Conservation (phyloP, 1,139 yeast genomes). For the Taphrina pruni region DNA sequence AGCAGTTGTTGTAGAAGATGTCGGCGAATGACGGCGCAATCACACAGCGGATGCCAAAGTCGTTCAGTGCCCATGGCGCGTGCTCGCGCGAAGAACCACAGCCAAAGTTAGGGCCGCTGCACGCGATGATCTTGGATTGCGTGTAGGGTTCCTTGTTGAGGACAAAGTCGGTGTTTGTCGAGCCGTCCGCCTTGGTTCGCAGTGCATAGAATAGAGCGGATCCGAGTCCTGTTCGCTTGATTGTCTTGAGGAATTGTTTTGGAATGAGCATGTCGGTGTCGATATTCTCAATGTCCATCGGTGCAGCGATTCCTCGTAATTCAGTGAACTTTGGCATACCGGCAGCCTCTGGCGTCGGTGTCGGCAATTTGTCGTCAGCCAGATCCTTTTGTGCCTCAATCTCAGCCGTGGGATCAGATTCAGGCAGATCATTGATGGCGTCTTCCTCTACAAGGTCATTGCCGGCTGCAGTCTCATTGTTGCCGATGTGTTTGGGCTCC, state of each 20-base stretch:
- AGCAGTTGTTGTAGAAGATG: constrained; percentile 94
- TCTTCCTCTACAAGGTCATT: constrained; percentile 48
- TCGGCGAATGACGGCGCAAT: constrained; percentile 99
- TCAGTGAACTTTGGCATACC: constrained; percentile 79
- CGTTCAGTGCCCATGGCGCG: constrained; percentile 99
- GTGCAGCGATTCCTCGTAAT: constrained; percentile 87
- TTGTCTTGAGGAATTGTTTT: constrained; percentile 94
- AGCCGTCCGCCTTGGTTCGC: constrained; percentile 71
- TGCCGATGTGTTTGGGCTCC: constrained; percentile 57
- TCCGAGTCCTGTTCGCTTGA: constrained; percentile 91
- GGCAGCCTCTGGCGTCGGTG: constrained; percentile 52
- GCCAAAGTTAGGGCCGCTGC: constrained; percentile 96
- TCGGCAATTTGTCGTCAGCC: constrained; percentile 32
- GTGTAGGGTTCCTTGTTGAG: constrained; percentile 84
- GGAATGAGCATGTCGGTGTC: constrained; percentile 99
- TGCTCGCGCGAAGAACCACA: constrained; percentile 99
- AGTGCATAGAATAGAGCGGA: constrained; percentile 89
- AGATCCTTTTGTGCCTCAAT: constrained; percentile 50
- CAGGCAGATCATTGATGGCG: constrained; percentile 45
- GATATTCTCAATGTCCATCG: constrained; percentile 89
- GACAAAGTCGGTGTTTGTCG: constrained; percentile 76
- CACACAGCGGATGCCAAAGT: constrained; percentile 92
- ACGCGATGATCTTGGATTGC: constrained; percentile 79
- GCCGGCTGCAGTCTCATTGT: constrained; percentile 66
- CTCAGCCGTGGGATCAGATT: constrained; percentile 51